Conservation (phyloP, 306 rosid species). For the Castanea mollissima region DNA sequence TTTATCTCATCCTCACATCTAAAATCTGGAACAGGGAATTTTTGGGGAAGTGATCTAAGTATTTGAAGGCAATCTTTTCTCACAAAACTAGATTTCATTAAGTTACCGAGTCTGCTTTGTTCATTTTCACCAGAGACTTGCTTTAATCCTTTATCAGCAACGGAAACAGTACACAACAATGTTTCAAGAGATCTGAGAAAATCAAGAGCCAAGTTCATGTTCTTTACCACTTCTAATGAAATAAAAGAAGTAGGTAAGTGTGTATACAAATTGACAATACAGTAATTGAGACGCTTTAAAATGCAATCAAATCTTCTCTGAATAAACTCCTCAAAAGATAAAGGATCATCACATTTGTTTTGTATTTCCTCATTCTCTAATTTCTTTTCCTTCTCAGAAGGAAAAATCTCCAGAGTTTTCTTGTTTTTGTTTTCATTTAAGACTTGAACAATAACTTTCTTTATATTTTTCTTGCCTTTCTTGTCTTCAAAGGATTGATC, state of each 20-base stretch:
- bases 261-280: constrained; percentile 19
- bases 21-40: too few relatives aligned
- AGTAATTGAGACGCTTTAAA: constrained; percentile 6
- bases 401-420: neutral
- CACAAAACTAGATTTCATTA: constrained; percentile 7
- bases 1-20: too few relatives aligned
- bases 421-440: too few relatives aligned
- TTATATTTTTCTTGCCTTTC: too few relatives aligned
- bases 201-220: constrained; percentile 26
- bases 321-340: constrained; percentile 26
- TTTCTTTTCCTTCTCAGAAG: neutral
- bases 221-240: constrained; percentile 18
- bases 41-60: constrained; percentile 11
- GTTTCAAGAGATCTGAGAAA: constrained; percentile 24
- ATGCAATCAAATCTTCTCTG: constrained; percentile 10
- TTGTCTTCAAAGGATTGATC: neutral
- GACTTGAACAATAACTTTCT: too few relatives aligned
- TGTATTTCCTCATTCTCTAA: neutral
- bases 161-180: constrained; percentile 2
- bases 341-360: neutral
- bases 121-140: neutral
- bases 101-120: neutral
- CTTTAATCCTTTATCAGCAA: constrained; percentile 7
- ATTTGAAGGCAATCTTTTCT: neutral
- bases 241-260: constrained; percentile 50